These are phyloP conservation scores for Paramarasmius palmivorus DNA, from an alignment of 1,284 basidiomycete genomes.

Conservation along the genomic window DNA sequence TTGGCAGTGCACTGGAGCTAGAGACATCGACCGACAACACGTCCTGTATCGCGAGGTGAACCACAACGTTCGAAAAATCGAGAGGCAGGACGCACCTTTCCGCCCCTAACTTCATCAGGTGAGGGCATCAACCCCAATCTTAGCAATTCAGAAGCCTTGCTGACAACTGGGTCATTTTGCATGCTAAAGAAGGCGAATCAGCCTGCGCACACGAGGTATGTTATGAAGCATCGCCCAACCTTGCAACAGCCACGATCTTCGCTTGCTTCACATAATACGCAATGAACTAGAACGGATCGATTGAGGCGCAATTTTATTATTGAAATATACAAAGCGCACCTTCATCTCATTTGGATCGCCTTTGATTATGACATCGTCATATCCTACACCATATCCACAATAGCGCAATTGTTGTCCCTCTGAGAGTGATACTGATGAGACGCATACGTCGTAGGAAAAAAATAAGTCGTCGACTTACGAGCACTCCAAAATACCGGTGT, in stretches of 20 bases:
- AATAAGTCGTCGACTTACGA: slow-evolving; percentile 53
- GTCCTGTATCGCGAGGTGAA: slow-evolving; percentile 30
- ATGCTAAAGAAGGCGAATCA: slow-evolving; percentile 46
- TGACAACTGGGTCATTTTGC: slow-evolving; percentile 82
- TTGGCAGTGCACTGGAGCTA: background rate
- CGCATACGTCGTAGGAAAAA: slow-evolving; percentile 1
- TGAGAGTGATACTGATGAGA: slow-evolving; percentile 27
- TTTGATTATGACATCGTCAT: slow-evolving; percentile 76
- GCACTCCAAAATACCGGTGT: slow-evolving; percentile 91
- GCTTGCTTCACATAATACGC: slow-evolving; percentile 84
- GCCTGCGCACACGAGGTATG: background rate
- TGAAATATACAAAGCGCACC: slow-evolving; percentile 35
- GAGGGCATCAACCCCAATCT: slow-evolving; percentile 82
- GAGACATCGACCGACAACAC: slow-evolving; percentile 41
- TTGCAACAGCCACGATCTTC: slow-evolving; percentile 81
- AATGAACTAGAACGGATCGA: slow-evolving; percentile 56
- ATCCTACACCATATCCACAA: slow-evolving; percentile 68
- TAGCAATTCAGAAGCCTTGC: slow-evolving; percentile 81
- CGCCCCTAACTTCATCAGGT: slow-evolving; percentile 69
- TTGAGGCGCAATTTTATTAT: background rate
- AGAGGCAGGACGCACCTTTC: slow-evolving; percentile 44
- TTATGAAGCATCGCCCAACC: slow-evolving; percentile 34
- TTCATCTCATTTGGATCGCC: slow-evolving; percentile 82
- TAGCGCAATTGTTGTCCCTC: slow-evolving; percentile 83
- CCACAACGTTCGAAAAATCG: background rate